phyloP scores from a whole-genome alignment of 2,329 filamentous ascomycete genomes.

The Colletotrichum tamarilloi region DNA sequence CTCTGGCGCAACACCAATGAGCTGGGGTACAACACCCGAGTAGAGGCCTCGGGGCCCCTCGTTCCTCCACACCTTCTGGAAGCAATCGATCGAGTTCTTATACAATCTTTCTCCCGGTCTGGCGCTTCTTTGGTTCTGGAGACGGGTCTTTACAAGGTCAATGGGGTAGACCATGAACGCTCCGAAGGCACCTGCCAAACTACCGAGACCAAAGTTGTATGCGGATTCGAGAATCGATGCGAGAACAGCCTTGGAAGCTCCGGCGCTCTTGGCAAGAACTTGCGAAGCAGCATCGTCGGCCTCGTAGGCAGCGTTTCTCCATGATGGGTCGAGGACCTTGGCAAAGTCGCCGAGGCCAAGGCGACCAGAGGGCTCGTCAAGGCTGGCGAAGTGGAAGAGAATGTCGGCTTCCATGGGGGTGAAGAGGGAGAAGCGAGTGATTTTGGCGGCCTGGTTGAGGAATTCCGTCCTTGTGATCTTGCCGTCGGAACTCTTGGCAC shows the following conservation, averaged over 20 bases:
- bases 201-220: conserved; percentile 92
- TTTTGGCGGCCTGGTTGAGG: conserved; percentile 89
- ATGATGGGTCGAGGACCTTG: conserved; percentile 94
- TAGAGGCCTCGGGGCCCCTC: conserved; percentile 92
- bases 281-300: conserved; percentile 56
- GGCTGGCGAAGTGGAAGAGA: conserved; percentile 95
- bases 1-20: conserved; percentile 97
- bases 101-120: conserved; percentile 89
- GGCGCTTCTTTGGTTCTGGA: conserved; percentile 93
- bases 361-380: conserved; percentile 89
- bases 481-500: conserved; percentile 83
- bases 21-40: conserved; percentile 92
- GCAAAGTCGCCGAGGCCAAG: conserved; percentile 87
- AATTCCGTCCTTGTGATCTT: conserved; percentile 96
- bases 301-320: conserved; percentile 73
- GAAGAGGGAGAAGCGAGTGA: conserved; percentile 94
- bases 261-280: conserved; percentile 58
- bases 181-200: conserved; percentile 93
- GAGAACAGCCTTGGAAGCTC: conserved; percentile 60
- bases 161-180: conserved; percentile 99
- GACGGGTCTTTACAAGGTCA: conserved; percentile 96
- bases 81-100: conserved; percentile 97
- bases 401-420: conserved; percentile 99
- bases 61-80: conserved; percentile 90
- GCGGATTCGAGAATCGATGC: conserved; percentile 77